phyloP scores from a whole-genome alignment of 176 grass and related monocot species.

The Cymbopogon citratus region DNA sequence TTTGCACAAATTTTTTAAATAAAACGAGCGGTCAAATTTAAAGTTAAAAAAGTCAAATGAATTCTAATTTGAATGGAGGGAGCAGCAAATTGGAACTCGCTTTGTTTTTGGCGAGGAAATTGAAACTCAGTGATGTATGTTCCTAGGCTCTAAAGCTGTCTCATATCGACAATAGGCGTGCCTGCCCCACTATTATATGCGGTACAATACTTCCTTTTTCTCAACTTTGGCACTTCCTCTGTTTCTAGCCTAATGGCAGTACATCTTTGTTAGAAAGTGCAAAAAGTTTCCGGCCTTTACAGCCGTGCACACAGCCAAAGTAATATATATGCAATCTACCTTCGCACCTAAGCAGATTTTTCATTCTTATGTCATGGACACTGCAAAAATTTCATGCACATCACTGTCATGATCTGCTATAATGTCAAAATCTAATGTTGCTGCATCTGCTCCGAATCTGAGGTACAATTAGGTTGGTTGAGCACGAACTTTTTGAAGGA shows the following conservation, averaged over 20 bases:
- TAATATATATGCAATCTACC: neutral
- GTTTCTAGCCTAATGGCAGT: slow-evolving; percentile 10
- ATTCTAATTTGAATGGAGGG: too few relatives aligned
- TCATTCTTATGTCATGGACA: slow-evolving; percentile 9
- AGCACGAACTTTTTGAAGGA: slow-evolving; percentile 26
- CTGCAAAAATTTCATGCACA: slow-evolving; percentile 11
- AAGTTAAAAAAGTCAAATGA: too few relatives aligned
- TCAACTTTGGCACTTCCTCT: neutral
- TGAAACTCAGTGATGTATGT: neutral
- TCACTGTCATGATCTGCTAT: slow-evolving; percentile 30
- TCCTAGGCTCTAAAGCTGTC: slow-evolving; percentile 6
- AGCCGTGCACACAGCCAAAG: neutral
- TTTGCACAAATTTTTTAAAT: too few relatives aligned
- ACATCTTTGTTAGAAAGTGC: neutral
- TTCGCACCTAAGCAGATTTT: neutral
- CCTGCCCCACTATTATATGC: slow-evolving; percentile 8
- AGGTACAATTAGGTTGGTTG: slow-evolving; percentile 37
- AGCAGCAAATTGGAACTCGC: too few relatives aligned
- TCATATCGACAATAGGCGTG: slow-evolving; percentile 9
- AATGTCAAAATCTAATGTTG: slow-evolving; percentile 37
- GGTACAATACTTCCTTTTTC: neutral
- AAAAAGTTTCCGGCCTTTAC: neutral
- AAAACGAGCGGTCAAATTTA: too few relatives aligned
- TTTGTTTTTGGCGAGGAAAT: neutral
- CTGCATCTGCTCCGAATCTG: slow-evolving; percentile 32